Evolutionary conservation across 345 rosid genomes (phyloP), one percentile per base, ranked within the genome.

Genomic region (Cochlearia excelsa): DNA sequence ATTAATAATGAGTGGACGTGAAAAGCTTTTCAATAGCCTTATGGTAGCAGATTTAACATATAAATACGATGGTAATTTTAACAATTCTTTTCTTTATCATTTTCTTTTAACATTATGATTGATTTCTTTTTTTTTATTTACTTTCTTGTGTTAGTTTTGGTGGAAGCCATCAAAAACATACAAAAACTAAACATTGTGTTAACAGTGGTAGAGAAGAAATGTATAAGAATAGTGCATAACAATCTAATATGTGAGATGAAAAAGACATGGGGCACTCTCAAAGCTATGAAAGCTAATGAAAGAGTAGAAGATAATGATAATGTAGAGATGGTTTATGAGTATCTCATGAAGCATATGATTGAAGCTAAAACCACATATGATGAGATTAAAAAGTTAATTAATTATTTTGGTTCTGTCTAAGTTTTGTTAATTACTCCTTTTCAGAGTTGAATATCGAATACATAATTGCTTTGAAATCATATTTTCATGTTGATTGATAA

Each of bases 271-370:
- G 1, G 38, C 0, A 29, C 26, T 16, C 1, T 65, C 1, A 4
- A 5, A 3, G 2, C 4, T 8, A 8, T 65, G 26, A 9, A 2
- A 4, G 3, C 3, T 0, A 16, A 46, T 0, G 48, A 46, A 9
- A 16, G 1, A 16, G 1, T 16, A 3, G 3, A 29, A 8, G 7
- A 8, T 1, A 23, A 54, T 30, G 61, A 5, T 0, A 1, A 16
- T 30, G 0, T n/a, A 3, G 23, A 46, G 9, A 54, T 55, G 61
- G 9, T 54, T 54, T 2, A 46, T 45, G 54, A 37, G 27, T 54
- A 54, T 46, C 3, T 65, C n/a, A 9, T 28, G 1, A 47, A 46
- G 4, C 45, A 29, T 1, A 4, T 29, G 2, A 3, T 1, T 16
- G 69, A 46, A 5, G 26, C 38, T 3, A 28, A 37, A 6, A 9